Evolutionary conservation across 371 early-diverging fungal genomes (phyloP), one percentile per base, ranked within the genome.

Genomic region (Lichtheimia ornata): DNA sequence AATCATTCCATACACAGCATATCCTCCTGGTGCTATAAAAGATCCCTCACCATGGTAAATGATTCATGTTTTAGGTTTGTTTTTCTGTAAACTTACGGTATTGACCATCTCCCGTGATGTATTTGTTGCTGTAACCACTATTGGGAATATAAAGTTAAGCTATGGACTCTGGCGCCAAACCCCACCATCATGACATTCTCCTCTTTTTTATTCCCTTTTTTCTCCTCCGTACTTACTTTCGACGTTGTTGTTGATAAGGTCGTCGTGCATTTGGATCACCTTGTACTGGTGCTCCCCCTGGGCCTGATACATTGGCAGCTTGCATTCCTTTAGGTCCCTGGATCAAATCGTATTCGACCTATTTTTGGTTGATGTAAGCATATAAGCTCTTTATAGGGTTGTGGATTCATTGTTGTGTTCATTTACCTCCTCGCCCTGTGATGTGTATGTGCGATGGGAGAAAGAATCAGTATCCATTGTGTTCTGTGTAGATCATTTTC

Each of bases 311-410:
- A 56, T 91, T 85, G 18, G 92, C 84, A 2, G 95, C 94, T 62
- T 92, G 92, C 70, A 88, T 77, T 0, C 95, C 95, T 74, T 94
- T 94, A 47, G 91, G 84, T 6, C 93, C 93, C 58, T 86, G 79
- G 9, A 87, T 77, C 20, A 91, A 63, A 62, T 91, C 92, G 70
- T 87, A 94, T 64, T 94, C 94, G n/a, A 94, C 94, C 79, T 81
- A 56, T 14, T 13, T 35, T 2, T 35, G 11, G 35, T 35, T 2
- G 11, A 35, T 35, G 35, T 35, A 35, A 35, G 11, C 11, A 35
- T 35, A 35, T 35, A 9, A 35, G 35, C 35, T 35, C 35, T 35
- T 35, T 35, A 35, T 50, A 50, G 15, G 13, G 3, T 44, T 44
- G 58, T 15, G 9, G 42, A 45, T 58, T 58, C 45, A 24, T 41